phyloP scores from a whole-genome alignment of 2,329 filamentous ascomycete genomes.

The Akanthomyces muscarius region DNA sequence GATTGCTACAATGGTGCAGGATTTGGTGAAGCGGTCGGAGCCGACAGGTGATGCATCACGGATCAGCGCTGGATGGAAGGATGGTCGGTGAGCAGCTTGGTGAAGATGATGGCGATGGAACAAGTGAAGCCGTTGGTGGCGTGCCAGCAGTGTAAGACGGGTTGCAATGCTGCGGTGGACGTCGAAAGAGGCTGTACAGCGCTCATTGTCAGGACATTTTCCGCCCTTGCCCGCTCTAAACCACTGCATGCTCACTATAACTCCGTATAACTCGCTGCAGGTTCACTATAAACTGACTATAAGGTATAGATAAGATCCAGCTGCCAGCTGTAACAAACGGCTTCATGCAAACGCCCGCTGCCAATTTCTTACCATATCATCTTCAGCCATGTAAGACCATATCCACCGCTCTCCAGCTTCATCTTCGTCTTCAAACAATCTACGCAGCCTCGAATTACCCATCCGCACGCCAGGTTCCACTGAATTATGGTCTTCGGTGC shows the following conservation, averaged over 20 bases:
- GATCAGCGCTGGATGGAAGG: background rate
- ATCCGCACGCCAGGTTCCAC: conserved; percentile 4
- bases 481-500: conserved; percentile 7
- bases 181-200: too few species aligned
- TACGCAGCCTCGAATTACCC: background rate
- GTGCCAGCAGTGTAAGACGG: too few species aligned
- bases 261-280: too few species aligned
- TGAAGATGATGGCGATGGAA: background rate
- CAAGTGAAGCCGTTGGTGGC: background rate
- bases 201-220: too few species aligned
- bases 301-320: background rate
- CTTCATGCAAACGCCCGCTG: background rate
- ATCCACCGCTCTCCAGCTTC: background rate
- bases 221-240: background rate
- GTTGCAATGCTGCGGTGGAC: too few species aligned
- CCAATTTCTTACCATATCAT: background rate
- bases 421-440: background rate
- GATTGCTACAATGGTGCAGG: background rate
- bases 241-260: background rate
- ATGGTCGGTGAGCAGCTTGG: background rate
- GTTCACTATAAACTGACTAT: background rate
- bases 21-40: background rate
- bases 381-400: background rate
- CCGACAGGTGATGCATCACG: background rate
- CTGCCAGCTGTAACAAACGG: background rate